Evolutionary conservation across 2,329 filamentous ascomycete genomes (phyloP).

Genomic region (Bipolaris sorokiniana): DNA sequence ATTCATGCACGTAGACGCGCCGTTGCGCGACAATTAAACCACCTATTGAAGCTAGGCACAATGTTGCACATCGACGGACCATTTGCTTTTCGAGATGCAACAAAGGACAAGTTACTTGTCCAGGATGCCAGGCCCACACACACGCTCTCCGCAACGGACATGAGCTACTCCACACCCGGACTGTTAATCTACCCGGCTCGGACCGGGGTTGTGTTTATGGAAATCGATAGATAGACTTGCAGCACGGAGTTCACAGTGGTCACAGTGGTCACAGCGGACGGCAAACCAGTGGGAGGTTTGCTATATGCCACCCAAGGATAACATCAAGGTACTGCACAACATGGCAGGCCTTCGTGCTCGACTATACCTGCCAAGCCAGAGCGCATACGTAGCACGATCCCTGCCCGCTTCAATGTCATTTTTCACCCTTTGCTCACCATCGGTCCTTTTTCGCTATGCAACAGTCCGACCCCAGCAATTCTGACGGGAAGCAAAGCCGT

Average conservation of each 20-base stretch:
- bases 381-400: not conserved
- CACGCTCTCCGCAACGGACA: not conserved
- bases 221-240: not conserved
- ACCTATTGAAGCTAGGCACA: not conserved
- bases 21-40: not conserved
- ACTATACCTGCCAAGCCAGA: not conserved
- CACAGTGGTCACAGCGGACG: not conserved
- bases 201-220: not conserved
- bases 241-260: not conserved
- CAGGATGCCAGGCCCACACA: not conserved
- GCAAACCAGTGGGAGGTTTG: not conserved
- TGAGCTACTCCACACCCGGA: not conserved
- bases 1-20: not conserved
- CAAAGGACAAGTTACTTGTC: not conserved
- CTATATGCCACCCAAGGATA: not conserved
- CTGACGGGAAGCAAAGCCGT: too few species aligned
- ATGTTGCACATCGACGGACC: not conserved
- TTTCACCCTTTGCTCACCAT: not conserved
- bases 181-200: not conserved
- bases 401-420: not conserved
- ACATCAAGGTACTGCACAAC: not conserved
- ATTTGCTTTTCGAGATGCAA: not conserved
- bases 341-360: not conserved
- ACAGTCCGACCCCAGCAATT: not conserved
- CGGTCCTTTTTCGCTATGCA: not conserved